Base-by-base conservation (phyloP, 768 basidiomycete species). In the Nidularia pulvinata region DNA sequence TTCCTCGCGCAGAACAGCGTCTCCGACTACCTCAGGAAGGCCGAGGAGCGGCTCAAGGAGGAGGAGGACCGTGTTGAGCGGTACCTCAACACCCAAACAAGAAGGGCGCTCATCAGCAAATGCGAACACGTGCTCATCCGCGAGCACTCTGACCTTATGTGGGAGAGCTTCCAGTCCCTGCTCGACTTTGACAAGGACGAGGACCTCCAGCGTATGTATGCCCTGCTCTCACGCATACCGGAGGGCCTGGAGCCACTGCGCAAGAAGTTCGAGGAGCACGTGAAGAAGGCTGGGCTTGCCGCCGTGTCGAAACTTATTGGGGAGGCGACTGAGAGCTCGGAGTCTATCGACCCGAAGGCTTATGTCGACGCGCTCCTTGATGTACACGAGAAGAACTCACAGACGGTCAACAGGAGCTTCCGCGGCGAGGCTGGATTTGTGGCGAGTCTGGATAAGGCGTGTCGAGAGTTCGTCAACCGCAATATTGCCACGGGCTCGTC, bases 1-100 rank as follows among this genome's bases (percentile, higher is more conserved):
- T 99, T 94, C 78, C 81, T 98, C 30, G 86, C 88, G 1, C 85
- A 88, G 63, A 93, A 93, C 72, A 89, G 82, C 53, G 88, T 98
- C 48, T 91, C 93, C 10, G 96, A 98, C 65, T 99, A 98, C 69
- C 77, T 99, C 67, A 94, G 87, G 75, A 95, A 92, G 70, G 95
- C 93, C 1, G 96, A 97, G 65, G 90, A 91, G 63, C 84, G 96
- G 45, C 73, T 99, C 54, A 83, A 85, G 53, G 95, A 99, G 69
- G 96, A 99, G 63, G 93, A 96, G 69, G 92, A 95, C 64, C 85
- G 96, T 22, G 93, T 98, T 19, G 95, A 97, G 66, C 82, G 93
- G 49, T 98, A 97, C 69, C 79, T 99, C 45, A 89, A 96, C 70
- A 88, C 89, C 6, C 86, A 86, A 54, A 97, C 96, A 16, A 83